Base-by-base conservation (phyloP, 179 eudicot genomes). In the Drosera spatulata region DNA sequence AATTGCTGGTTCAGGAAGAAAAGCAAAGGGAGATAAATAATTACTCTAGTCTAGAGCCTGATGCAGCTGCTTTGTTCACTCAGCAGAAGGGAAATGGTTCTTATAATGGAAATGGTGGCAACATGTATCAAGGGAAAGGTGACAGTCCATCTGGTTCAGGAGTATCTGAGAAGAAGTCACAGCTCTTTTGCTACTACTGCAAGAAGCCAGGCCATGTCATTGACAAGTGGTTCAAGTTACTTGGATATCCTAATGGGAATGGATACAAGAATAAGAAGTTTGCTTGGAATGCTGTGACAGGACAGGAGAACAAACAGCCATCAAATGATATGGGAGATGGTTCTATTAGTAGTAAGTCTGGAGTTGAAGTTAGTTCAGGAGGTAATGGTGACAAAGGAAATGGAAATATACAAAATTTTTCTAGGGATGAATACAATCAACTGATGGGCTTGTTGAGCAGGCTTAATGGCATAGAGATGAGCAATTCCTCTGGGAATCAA, bases 191-290 rank as follows among this genome's bases (percentile, higher is more conserved):
- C 10, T 5, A 11, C n/a, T 12, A 48, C n/a, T 48, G 51, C 9
- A 48, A 48, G 10, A 3, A 11, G 51, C 9, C 5, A 7, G 51
- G 51, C 2, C 51, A 48, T 48, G 2, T 12, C 10, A 11, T 48
- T 48, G 51, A 48, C 10, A 5, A 48, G 9, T 11, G 51, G 3
- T 11, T 48, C 10, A 12, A 48, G 51, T 4, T 48, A 2, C 5
- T 48, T 10, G 60, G 60, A 3, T 56, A 56, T 56, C 60, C 40
- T 56, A 39, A 47, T n/a, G 40, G 13, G 14, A 56, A 56, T 9
- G 46, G 47, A 10, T 39, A 41, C 14, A 56, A 41, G 10, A 14
- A 11, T 4, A 56, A 41, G 13, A 56, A 10, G 10, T 12, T 2
- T 5, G 2, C 10, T 5, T 5, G 51, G 5, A 12, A 12, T 11